These are phyloP conservation scores for Fusarium sp. DNA, from an alignment of 2,329 filamentous ascomycete species.

Conservation along the genomic window DNA sequence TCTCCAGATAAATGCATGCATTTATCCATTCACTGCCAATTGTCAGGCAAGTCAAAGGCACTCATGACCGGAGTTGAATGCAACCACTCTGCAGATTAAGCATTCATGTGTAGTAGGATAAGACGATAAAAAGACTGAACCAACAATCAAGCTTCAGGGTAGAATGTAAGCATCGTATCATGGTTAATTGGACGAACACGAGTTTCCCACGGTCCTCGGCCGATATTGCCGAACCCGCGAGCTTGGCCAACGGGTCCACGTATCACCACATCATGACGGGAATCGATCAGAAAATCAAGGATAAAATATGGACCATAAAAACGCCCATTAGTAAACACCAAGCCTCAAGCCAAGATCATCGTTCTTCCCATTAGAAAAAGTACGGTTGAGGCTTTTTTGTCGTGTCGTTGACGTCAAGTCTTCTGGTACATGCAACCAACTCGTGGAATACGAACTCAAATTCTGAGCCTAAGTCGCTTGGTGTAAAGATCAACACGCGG, in stretches of 20 bases:
- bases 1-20: not conserved
- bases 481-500: not conserved
- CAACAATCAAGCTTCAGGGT: conserved; percentile 8
- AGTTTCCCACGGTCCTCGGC: not conserved
- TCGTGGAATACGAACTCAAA: conserved; percentile 21
- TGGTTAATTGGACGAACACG: not conserved
- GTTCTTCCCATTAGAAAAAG: not conserved
- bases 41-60: no score
- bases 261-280: conserved; percentile 7
- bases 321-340: not conserved
- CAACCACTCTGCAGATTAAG: not conserved
- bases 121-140: not conserved
- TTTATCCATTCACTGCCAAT: not conserved
- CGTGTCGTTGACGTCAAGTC: conserved; percentile 25
- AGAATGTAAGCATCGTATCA: conserved; percentile 12
- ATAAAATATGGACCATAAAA: conserved; percentile 16
- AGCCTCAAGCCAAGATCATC: not conserved
- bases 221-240: conserved; percentile 8
- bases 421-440: conserved; percentile 6
- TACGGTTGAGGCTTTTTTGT: conserved; percentile 15
- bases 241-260: conserved; percentile 6
- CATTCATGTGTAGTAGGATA: not conserved
- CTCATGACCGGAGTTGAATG: not conserved
- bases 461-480: conserved; percentile 4
- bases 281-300: conserved; percentile 22